Conservation (phyloP, 116 monocot genomes). For the Zostera marina region DNA sequence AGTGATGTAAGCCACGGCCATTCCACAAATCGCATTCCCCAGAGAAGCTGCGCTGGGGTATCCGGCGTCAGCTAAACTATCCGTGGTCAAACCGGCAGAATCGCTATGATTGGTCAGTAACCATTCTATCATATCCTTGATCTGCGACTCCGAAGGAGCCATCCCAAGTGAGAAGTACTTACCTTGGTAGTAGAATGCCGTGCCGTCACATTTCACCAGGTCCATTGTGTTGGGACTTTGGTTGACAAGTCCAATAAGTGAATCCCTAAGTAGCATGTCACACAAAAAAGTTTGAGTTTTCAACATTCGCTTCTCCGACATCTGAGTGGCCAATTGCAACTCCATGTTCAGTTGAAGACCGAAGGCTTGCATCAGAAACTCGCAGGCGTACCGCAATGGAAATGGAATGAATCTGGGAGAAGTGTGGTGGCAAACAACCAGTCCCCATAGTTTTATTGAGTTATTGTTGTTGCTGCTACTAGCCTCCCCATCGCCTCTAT, state of each 20-base stretch:
- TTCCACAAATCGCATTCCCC: constrained; percentile 66
- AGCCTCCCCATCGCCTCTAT: constrained; percentile 23
- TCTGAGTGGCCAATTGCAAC: constrained; percentile 53
- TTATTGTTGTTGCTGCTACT: constrained; percentile 8
- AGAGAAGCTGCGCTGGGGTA: constrained; percentile 49
- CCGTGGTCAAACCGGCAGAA: constrained; percentile 68
- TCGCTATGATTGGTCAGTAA: constrained; percentile 36
- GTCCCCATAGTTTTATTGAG: constrained; percentile 72
- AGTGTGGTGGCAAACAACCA: constrained; percentile 89
- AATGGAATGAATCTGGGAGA: constrained; percentile 72
- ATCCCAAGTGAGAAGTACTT: constrained; percentile 52
- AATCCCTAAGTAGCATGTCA: constrained; percentile 73
- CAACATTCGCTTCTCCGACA: constrained; percentile 72
- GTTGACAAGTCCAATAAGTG: constrained; percentile 55
- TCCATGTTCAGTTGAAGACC: constrained; percentile 84
- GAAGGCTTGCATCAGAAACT: constrained; percentile 90
- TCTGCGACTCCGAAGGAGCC: constrained; percentile 51
- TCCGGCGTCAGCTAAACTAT: constrained; percentile 68
- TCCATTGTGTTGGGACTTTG: constrained; percentile 89
- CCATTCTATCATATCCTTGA: constrained; percentile 73
- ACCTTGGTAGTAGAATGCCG: constrained; percentile 57
- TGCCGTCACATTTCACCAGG: constrained; percentile 81
- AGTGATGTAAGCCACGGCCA: constrained; percentile 67
- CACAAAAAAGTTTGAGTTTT: constrained; percentile 71
- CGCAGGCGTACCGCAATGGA: constrained; percentile 75